A percentile compares a stretch with the other conserved stretches of the same genome.
Conservation (phyloP, 257 asterid species). For the Rhazya stricta region DNA sequence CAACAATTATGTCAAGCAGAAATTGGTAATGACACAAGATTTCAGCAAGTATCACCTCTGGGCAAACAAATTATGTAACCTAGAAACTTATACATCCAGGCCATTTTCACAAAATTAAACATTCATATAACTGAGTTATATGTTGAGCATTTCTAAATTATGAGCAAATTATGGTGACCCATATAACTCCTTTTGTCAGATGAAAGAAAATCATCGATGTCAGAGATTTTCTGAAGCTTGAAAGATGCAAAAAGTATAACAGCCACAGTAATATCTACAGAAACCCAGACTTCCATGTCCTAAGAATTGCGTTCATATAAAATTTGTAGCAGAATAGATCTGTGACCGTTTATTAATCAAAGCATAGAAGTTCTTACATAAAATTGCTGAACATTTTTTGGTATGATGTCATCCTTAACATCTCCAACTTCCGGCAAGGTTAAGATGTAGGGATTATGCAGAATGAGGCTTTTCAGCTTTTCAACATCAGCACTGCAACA, state of each 20-base stretch:
- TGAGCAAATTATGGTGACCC: background rate
- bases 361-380: slow-evolving; percentile 49
- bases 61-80: background rate
- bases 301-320: background rate
- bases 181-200: too few relatives aligned
- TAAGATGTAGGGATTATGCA: slow-evolving; percentile 83
- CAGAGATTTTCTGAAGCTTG: background rate
- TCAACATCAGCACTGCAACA: slow-evolving; percentile 80
- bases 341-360: background rate
- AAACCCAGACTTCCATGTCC: background rate
- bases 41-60: background rate
- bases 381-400: slow-evolving; percentile 85
- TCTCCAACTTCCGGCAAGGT: slow-evolving; percentile 84
- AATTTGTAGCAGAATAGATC: background rate
- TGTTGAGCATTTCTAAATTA: background rate
- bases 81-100: background rate
- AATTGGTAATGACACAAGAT: background rate
- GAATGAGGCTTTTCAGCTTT: slow-evolving; percentile 83
- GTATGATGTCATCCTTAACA: slow-evolving; percentile 75
- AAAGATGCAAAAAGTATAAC: background rate
- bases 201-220: background rate
- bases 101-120: background rate
- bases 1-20: background rate
- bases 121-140: background rate
- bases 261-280: background rate